Evolutionary conservation across 352 stramenopile genomes (phyloP).

Genomic region (Phytophthora cryptogea): DNA sequence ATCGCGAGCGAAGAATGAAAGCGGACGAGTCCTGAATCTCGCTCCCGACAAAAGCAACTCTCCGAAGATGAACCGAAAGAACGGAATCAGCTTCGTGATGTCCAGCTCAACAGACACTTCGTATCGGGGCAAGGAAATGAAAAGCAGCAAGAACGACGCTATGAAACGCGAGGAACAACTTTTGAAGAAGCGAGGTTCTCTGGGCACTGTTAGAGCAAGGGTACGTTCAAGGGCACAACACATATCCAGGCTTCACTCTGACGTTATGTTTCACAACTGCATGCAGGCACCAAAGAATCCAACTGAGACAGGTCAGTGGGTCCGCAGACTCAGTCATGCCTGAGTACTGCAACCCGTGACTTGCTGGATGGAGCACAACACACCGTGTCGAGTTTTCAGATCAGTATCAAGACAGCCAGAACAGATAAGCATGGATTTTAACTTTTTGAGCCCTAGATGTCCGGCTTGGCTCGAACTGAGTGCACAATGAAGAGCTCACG

Average conservation of each 20-base stretch:
- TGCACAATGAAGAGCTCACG: conserved; percentile 13
- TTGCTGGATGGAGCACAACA: background rate
- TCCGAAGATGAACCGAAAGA: conserved; percentile 24
- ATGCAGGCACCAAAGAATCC: conserved; percentile 10
- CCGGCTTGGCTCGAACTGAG: conserved; percentile 5
- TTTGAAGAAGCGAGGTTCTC: conserved; percentile 22
- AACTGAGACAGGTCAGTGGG: conserved; percentile 13
- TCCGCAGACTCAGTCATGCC: conserved; percentile 3
- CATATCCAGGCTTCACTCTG: background rate
- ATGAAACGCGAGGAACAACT: conserved; percentile 1
- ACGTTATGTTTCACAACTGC: conserved; percentile 1
- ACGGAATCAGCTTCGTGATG: conserved; percentile 21
- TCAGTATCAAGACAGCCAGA: conserved; percentile 1
- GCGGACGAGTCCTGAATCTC: conserved; percentile 20
- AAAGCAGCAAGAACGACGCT: conserved; percentile 1
- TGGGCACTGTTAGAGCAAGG: conserved; percentile 28
- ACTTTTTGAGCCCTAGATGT: conserved; percentile 14
- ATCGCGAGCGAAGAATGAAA: conserved; percentile 10
- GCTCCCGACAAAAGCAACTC: conserved; percentile 4
- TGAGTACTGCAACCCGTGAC: background rate
- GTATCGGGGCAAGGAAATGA: conserved; percentile 14
- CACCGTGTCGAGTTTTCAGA: background rate
- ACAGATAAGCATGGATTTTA: conserved; percentile 22
- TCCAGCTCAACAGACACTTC: conserved; percentile 8
- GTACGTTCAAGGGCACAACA: conserved; percentile 13